A percentile compares a stretch with the other conserved stretches of the same genome.
Conservation (phyloP, 2,329 filamentous ascomycete species). For the Aspergillus oerlinghausenensis region DNA sequence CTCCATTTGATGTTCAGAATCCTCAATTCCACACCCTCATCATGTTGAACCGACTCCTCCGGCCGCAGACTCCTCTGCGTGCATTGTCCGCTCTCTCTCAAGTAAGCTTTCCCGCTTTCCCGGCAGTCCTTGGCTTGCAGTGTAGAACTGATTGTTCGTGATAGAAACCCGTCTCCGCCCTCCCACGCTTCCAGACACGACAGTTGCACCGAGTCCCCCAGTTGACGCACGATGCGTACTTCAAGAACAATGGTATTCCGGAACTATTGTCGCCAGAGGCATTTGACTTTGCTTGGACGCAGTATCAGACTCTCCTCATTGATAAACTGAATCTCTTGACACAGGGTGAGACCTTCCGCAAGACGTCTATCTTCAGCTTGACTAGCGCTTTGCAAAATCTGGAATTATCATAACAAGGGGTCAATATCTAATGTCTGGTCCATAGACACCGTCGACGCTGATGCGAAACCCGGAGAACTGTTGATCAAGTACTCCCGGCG, state of each 20-base stretch:
- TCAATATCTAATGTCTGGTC: neutral
- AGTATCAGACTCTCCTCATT: conserved; percentile 72
- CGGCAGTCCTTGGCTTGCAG: conserved; percentile 4
- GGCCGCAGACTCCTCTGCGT: conserved; percentile 44
- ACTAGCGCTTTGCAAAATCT: neutral
- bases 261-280: conserved; percentile 65
- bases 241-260: conserved; percentile 55
- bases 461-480: conserved; percentile 61
- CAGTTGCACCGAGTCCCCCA: conserved; percentile 45
- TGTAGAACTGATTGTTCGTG: conserved; percentile 2
- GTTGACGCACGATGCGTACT: conserved; percentile 44
- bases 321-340: conserved; percentile 71
- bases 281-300: conserved; percentile 72
- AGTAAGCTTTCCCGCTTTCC: conserved; percentile 23
- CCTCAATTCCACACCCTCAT: conserved; percentile 23
- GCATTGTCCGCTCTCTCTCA: conserved; percentile 31
- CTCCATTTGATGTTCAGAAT: conserved; percentile 8
- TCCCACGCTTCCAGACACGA: conserved; percentile 35
- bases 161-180: conserved; percentile 33
- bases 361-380: neutral
- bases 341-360: conserved; percentile 52
- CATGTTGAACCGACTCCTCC: conserved; percentile 40
- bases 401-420: neutral
- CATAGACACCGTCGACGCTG: conserved; percentile 61
- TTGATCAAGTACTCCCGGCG: conserved; percentile 73